Evolutionary conservation across 83 land plant species (phyloP).

Genomic region (Larix sibirica): DNA sequence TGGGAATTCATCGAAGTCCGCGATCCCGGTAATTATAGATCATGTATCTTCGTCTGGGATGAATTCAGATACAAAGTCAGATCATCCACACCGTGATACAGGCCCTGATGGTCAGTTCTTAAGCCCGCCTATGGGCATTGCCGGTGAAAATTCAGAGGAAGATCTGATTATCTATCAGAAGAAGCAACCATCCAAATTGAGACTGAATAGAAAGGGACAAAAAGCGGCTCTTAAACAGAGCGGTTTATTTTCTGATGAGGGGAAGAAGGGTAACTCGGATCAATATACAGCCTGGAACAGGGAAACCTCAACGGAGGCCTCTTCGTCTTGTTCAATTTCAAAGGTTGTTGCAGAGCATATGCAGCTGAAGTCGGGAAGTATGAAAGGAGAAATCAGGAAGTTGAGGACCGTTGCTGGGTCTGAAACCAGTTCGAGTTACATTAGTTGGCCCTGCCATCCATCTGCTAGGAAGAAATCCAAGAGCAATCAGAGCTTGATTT

Average conservation of each 20-base stretch:
- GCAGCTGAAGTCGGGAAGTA: neutral
- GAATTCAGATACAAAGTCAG: neutral
- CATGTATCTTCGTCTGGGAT: neutral
- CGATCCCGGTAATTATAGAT: neutral
- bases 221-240: too few relatives aligned
- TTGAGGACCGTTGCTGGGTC: neutral
- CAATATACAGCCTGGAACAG: neutral
- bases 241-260: neutral
- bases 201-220: too few relatives aligned
- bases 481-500: too few relatives aligned
- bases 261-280: neutral
- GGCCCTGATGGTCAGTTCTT: neutral
- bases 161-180: too few relatives aligned
- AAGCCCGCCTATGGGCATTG: too few relatives aligned
- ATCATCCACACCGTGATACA: neutral
- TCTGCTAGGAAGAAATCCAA: neutral
- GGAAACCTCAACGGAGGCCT: neutral
- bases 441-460: neutral
- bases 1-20: neutral
- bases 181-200: too few relatives aligned
- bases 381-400: neutral
- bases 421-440: neutral
- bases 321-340: neutral
- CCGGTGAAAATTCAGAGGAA: neutral
- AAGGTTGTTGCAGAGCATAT: too few relatives aligned